Percentiles rank a stretch among this genome's conserved stretches.
These are phyloP conservation scores for Aspergillus ochraceus DNA, from an alignment of 2,329 filamentous ascomycete species.

Conservation along the genomic window DNA sequence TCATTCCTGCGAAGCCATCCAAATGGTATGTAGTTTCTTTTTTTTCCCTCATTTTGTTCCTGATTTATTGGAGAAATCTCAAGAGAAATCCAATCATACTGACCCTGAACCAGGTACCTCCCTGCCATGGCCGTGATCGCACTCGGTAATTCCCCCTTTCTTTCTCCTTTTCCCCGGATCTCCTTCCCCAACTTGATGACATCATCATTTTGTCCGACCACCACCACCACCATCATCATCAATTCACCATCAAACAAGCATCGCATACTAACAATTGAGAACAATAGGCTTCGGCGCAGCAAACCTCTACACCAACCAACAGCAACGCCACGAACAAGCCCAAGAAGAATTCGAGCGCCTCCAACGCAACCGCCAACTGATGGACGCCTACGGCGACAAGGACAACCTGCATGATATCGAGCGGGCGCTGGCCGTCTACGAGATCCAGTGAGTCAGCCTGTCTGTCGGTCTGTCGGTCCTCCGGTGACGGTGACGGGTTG, in stretches of 20 bases:
- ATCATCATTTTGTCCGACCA: not conserved
- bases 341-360: slow-evolving; percentile 23
- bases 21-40: slow-evolving; percentile 9
- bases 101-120: slow-evolving; percentile 11
- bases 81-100: not conserved
- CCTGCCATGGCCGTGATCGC: slow-evolving; percentile 17
- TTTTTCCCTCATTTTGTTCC: not conserved
- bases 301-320: not conserved
- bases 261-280: not conserved
- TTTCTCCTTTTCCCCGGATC: not conserved
- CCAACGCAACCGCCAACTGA: slow-evolving; percentile 40
- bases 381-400: slow-evolving; percentile 50
- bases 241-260: not conserved
- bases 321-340: not conserved
- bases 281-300: not conserved
- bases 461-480: not conserved
- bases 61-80: too few species aligned
- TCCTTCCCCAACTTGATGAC: not conserved
- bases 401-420: slow-evolving; percentile 46
- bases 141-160: slow-evolving; percentile 9
- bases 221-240: not conserved
- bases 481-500: not conserved
- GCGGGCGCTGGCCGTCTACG: slow-evolving; percentile 46
- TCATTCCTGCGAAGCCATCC: not conserved
- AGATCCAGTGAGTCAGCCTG: slow-evolving; percentile 32